Base-by-base conservation (phyloP, 257 asterid species). In the Solanum rostratum region DNA sequence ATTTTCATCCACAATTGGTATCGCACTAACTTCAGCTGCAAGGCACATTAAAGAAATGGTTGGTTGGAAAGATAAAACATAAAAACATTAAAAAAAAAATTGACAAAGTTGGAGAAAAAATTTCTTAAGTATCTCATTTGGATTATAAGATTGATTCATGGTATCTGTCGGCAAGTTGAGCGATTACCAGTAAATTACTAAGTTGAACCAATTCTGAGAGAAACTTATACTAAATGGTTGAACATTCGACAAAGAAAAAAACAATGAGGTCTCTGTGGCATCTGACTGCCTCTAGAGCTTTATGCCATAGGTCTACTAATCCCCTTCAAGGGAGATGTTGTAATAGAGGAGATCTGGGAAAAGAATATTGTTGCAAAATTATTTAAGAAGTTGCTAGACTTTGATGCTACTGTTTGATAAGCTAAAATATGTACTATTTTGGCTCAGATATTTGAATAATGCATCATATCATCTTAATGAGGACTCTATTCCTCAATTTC, bases 1-100 rank as follows among this genome's bases (percentile, higher is more conserved):
- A 84, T 89, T 91, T 70, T 92, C 97, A 85, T 93, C 97, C 89
- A 93, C 97, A 70, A 93, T 90, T 30, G 97, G 97, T 85, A 93
- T 86, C 80, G 97, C 90, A 87, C 97, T 92, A 83, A 93, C 95
- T 83, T 89, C 94, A 84, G 94, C 97, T 93, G 92, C 85, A 76
- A 53, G n/a, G 84, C 50, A 82, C 62, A 78, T 63, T 52, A 66
- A 85, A 24, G 24, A 63, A 63, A 60, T 63, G n/a, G 55, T 52
- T 83, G 73, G 85, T 33, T 16, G 62, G 83, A 24, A 63, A 52
- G 65, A 24, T 76, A 15, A 16, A 78, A 50, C 46, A 49, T 76
- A 46, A 24, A 15, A 10, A 18, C n/a, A n/a, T n/a, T n/a, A n/a
- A 68, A 45, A 19, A 55, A 55, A 33, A 33, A 33, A 33, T 33